These are phyloP conservation scores for Rhizopogon vulgaris DNA, from an alignment of 768 basidiomycete genomes.

Conservation along the genomic window DNA sequence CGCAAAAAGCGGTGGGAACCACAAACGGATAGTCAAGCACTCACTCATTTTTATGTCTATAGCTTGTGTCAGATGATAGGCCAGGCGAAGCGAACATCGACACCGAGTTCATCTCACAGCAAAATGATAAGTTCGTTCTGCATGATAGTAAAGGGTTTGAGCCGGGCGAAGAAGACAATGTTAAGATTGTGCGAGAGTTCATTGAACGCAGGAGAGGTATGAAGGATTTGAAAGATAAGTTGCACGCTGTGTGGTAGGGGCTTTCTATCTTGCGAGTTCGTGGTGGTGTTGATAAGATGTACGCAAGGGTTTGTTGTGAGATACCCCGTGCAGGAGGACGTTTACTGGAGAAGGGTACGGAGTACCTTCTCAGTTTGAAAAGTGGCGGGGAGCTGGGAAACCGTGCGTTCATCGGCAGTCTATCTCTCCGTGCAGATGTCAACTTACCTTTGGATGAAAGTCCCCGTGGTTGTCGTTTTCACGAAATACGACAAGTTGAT, in stretches of 20 bases:
- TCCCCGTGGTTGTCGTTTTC: conserved; percentile 2
- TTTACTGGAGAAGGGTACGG: background rate
- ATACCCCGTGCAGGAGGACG: background rate
- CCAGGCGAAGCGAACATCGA: conserved; percentile 7
- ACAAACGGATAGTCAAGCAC: background rate
- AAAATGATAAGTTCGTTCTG: conserved; percentile 7
- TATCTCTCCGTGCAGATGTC: background rate
- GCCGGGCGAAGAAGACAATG: conserved; percentile 3
- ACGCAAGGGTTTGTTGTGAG: background rate
- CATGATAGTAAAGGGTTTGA: conserved; percentile 13
- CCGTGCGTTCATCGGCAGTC: background rate
- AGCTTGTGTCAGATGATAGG: background rate
- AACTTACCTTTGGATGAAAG: background rate
- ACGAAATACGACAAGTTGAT: conserved; percentile 1
- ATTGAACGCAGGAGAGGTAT: conserved; percentile 1
- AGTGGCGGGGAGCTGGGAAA: background rate
- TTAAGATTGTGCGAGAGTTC: conserved; percentile 2
- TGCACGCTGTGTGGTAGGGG: conserved; percentile 11
- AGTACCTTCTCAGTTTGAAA: background rate
- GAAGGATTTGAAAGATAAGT: conserved; percentile 2
- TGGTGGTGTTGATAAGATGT: background rate
- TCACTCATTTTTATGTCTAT: background rate
- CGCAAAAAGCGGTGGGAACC: background rate
- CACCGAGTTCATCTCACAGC: conserved; percentile 2
- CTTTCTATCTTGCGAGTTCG: background rate